phyloP scores from a whole-genome alignment of 2,329 filamentous ascomycete genomes.

The Exophiala alcalophila region DNA sequence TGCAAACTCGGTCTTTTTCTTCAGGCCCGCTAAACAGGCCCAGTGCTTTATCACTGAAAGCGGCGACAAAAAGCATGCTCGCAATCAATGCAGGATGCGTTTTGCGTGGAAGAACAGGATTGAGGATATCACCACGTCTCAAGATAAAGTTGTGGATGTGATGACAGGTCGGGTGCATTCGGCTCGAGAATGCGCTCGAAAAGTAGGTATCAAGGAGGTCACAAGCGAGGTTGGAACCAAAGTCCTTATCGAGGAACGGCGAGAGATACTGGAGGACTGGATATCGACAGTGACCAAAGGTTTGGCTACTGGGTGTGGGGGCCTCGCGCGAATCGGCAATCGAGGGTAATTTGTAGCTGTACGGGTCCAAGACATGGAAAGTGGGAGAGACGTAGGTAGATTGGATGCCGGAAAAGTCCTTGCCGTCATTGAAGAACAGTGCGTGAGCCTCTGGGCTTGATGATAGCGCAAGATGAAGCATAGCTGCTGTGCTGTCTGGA shows the following conservation, averaged over 20 bases:
- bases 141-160: slow-evolving; percentile 50
- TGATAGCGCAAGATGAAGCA: slow-evolving; percentile 15
- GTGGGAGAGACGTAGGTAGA: slow-evolving; percentile 27
- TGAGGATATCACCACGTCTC: slow-evolving; percentile 45
- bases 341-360: slow-evolving; percentile 25
- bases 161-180: slow-evolving; percentile 47
- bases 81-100: slow-evolving; percentile 47
- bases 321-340: slow-evolving; percentile 23
- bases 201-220: slow-evolving; percentile 51
- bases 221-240: slow-evolving; percentile 38
- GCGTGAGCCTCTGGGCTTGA: slow-evolving; percentile 10
- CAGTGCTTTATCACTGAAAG: slow-evolving; percentile 47
- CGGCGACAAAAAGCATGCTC: slow-evolving; percentile 50
- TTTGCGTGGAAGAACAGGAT: slow-evolving; percentile 41
- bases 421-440: slow-evolving; percentile 13
- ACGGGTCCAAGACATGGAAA: slow-evolving; percentile 25
- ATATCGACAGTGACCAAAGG: slow-evolving; percentile 21
- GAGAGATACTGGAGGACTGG: slow-evolving; percentile 23
- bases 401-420: slow-evolving; percentile 17
- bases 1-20: slow-evolving; percentile 36
- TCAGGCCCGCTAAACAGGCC: slow-evolving; percentile 44
- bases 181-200: slow-evolving; percentile 44
- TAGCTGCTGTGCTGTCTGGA: slow-evolving; percentile 13
- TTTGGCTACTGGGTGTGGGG: slow-evolving; percentile 19
- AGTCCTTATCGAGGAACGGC: slow-evolving; percentile 23